Base-by-base conservation (phyloP, 345 rosid species). In the Sisymbrium irio region DNA sequence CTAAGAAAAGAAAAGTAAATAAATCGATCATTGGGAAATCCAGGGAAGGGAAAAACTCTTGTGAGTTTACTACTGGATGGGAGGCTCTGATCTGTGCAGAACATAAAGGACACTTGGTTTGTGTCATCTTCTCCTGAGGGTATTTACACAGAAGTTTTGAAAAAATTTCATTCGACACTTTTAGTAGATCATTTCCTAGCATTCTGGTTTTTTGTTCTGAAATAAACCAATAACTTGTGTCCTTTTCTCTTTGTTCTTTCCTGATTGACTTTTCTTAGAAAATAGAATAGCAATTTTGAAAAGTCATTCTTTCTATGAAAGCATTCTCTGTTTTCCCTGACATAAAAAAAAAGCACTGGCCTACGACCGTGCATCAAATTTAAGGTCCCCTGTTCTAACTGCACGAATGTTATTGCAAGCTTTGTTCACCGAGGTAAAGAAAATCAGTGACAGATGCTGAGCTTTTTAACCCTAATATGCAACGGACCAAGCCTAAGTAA, bases 1-100 rank as follows among this genome's bases (percentile, higher is more conserved):
- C 99, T 92, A 83, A 54, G 71, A 49, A 72, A 65, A 82, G 67
- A 27, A 79, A 18, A 51, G 69, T 20, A 62, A 25, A 49, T 19
- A 46, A 19, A 47, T 22, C 22, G 54, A 72, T 39, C 37, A 27
- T 19, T 49, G 35, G 69, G 54, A 28, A 19, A 7, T 15, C 15
- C 63, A 62, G 60, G 35, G 72, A 56, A 64, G 15, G 71, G 3
- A 44, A 36, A 47, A 60, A 41, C 63, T 35, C 39, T 75, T 61
- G 35, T 41, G 57, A 42, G 36, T 62, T 53, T 62, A 54, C 11
- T 22, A 69, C 36, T 35, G 18, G 46, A 32, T 53, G 53, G 10
- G 50, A 53, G 14, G 67, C 40, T 20, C 36, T 17, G 27, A 32
- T 60, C 57, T 51, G 19, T 61, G 63, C 40, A 60, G 60, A 63